Base-by-base conservation (phyloP, 805 yeast species). In the Candida odintsovae region DNA sequence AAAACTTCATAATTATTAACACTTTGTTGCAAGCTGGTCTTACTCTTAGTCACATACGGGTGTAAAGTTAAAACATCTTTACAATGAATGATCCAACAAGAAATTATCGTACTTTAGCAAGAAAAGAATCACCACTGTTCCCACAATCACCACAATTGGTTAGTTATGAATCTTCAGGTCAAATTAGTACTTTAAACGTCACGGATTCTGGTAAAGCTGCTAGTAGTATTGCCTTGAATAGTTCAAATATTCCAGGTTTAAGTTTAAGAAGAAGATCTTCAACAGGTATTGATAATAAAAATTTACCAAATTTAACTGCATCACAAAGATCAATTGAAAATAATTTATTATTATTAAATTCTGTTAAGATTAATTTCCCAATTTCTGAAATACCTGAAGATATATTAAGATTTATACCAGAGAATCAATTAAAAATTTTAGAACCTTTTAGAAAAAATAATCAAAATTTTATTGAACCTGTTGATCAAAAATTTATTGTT, bases 331-430 rank as follows among this genome's bases (percentile, higher is more conserved):
- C 50, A 3, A 43, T 41, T 18, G 45, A 47, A 29, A 54, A 51
- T 39, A 56, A 50, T 33, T 21, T 46, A 40, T 21, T 23, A 3
- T 40, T 55, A 9, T 42, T 57, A 16, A 54, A 58, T 45, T 46
- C 55, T 0, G 52, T 54, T 16, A 41, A 51, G 26, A 44, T 60
- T 12, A 45, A 50, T 16, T 56, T 51, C 43, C 59, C 56, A 3
- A 39, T 53, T 4, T 43, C 53, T 22, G 28, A 38, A 2, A 44
- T 54, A 11, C 50, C 57, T 3, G 26, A 43, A 15, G 52, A 52
- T 11, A 26, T 48, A 18, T 22, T 48, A 6, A 44, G 55, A 25
- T 46, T 38, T n/a, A 56, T 57, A 18, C 64, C 62, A 3, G 53
- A 56, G 2, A 43, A 54, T 3, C 62, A 57, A 40, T 22, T 53